A percentile compares a stretch with the other conserved stretches of the same genome.
Evolutionary conservation across 1,139 yeast species (phyloP).

Genomic region (Taiozyma onychis): DNA sequence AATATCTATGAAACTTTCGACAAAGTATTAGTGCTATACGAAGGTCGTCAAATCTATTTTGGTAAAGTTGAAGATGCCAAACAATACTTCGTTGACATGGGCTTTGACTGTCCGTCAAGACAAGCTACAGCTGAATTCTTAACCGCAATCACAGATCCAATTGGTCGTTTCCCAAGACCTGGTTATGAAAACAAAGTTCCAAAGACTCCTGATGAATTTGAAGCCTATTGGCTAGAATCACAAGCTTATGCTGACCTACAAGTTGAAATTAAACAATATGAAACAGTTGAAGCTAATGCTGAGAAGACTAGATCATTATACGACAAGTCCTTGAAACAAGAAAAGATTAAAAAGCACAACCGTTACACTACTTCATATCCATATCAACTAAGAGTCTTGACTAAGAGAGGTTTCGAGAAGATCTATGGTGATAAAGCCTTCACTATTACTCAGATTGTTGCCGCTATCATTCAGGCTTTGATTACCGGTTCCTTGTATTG

Average conservation of each 20-base stretch:
- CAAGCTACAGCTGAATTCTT: slow-evolving; percentile 55
- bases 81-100: slow-evolving; percentile 40
- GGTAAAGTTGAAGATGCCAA: slow-evolving; percentile 39
- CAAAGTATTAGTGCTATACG: slow-evolving; percentile 37
- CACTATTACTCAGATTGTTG: slow-evolving; percentile 39
- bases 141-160: slow-evolving; percentile 56
- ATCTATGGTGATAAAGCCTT: slow-evolving; percentile 46
- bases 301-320: slow-evolving; percentile 35
- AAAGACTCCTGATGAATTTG: slow-evolving; percentile 63
- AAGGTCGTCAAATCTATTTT: slow-evolving; percentile 40
- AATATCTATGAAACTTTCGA: slow-evolving; percentile 42
- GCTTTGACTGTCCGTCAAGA: slow-evolving; percentile 47
- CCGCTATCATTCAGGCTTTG: slow-evolving; percentile 46
- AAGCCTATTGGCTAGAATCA: slow-evolving; percentile 58
- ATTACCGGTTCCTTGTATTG: slow-evolving; percentile 46
- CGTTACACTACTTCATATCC: slow-evolving; percentile 40
- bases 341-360: slow-evolving; percentile 36
- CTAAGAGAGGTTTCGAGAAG: slow-evolving; percentile 44
- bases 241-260: slow-evolving; percentile 38
- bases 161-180: slow-evolving; percentile 42
- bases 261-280: slow-evolving; percentile 43
- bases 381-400: slow-evolving; percentile 43
- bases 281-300: slow-evolving; percentile 29
- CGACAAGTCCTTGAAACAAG: slow-evolving; percentile 34
- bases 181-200: slow-evolving; percentile 64